These are phyloP conservation scores for Ormosia emarginata DNA, from an alignment of 306 rosid species.

Conservation along the genomic window DNA sequence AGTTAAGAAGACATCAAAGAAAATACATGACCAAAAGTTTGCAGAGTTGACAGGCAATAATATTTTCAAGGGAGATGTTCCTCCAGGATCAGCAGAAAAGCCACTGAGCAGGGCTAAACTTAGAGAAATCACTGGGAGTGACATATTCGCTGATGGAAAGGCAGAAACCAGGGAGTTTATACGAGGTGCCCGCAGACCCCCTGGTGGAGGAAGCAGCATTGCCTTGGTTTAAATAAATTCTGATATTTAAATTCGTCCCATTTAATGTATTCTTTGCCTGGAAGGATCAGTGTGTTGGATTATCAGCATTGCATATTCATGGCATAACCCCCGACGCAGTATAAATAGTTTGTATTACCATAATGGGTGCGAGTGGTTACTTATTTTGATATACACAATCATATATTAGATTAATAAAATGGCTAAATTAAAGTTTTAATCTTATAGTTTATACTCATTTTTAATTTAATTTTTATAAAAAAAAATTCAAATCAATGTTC, in stretches of 20 bases:
- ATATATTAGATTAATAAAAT: background rate
- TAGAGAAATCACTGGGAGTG: constrained; percentile 83
- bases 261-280: constrained; percentile 15
- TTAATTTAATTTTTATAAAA: too few species aligned
- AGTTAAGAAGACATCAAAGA: constrained; percentile 46
- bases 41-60: constrained; percentile 78
- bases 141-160: constrained; percentile 86
- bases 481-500: too few species aligned
- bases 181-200: constrained; percentile 77
- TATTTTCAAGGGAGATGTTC: constrained; percentile 65
- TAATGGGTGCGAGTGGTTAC: constrained; percentile 9
- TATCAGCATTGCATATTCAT: constrained; percentile 19
- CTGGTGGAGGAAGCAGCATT: constrained; percentile 90
- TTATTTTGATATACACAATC: constrained; percentile 1
- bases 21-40: constrained; percentile 70
- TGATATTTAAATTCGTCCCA: background rate
- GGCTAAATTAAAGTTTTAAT: too few species aligned
- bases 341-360: background rate
- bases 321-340: constrained; percentile 18
- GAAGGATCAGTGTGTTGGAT: constrained; percentile 22
- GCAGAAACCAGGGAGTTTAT: constrained; percentile 56
- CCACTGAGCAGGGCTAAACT: constrained; percentile 63
- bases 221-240: background rate
- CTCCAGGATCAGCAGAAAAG: constrained; percentile 65
- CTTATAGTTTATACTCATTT: too few species aligned